Conservation (phyloP, 108 stramenopile species). For the Epipyxis sp. region DNA sequence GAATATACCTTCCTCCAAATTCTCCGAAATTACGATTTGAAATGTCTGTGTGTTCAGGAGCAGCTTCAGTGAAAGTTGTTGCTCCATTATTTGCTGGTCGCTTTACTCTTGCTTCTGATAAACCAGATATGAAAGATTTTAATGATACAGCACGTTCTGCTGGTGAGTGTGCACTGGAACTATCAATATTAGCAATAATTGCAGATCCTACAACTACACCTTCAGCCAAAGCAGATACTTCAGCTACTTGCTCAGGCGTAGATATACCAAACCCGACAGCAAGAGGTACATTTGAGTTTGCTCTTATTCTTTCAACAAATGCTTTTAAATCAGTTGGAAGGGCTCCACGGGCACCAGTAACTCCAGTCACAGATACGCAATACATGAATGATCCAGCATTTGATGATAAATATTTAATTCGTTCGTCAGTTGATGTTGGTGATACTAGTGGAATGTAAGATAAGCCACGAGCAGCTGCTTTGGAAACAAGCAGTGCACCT, state of each 20-base stretch:
- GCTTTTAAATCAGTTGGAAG: slow-evolving; percentile 75
- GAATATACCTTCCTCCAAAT: slow-evolving; percentile 96
- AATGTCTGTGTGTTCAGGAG: slow-evolving; percentile 31
- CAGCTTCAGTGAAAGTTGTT: too few species aligned
- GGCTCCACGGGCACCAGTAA: slow-evolving; percentile 78
- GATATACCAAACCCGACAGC: slow-evolving; percentile 96
- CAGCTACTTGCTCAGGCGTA: slow-evolving; percentile 76
- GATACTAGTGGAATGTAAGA: slow-evolving; percentile 90
- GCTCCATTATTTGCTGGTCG: neutral
- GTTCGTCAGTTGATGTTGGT: slow-evolving; percentile 88
- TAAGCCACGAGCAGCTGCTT: slow-evolving; percentile 75
- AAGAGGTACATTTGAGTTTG: slow-evolving; percentile 56
- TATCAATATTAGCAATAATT: slow-evolving; percentile 83
- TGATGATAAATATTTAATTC: slow-evolving; percentile 75
- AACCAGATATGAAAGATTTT: slow-evolving; percentile 60
- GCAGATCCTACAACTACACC: slow-evolving; percentile 95
- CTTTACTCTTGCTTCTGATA: slow-evolving; percentile 20
- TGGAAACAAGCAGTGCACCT: slow-evolving; percentile 69
- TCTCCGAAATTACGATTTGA: slow-evolving; percentile 68
- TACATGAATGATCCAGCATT: slow-evolving; percentile 81
- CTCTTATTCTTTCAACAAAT: slow-evolving; percentile 78
- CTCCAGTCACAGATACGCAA: slow-evolving; percentile 94
- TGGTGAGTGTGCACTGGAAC: slow-evolving; percentile 41
- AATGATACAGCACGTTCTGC: slow-evolving; percentile 73
- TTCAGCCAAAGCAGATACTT: slow-evolving; percentile 83